A percentile compares a stretch with the other conserved stretches of the same genome.
Evolutionary conservation across 345 rosid genomes (phyloP).

Genomic region (Sapria himalayana): DNA sequence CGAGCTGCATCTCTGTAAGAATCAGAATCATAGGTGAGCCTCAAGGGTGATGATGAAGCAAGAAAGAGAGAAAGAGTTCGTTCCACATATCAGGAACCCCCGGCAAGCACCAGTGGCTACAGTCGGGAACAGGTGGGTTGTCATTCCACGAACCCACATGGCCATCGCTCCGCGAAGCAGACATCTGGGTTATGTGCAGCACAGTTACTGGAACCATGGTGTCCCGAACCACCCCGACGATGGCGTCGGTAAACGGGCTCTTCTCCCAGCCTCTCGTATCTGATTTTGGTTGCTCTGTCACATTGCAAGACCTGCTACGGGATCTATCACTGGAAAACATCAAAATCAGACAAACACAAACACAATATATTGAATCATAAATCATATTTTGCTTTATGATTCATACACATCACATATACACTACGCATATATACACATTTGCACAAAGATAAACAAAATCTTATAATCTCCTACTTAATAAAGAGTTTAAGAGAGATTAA

Average conservation of each 20-base stretch:
- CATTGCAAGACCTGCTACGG: conserved; percentile 43
- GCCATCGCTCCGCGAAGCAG: conserved; percentile 61
- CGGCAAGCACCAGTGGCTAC: conserved; percentile 95
- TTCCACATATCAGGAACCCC: conserved; percentile 87
- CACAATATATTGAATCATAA: too few relatives aligned
- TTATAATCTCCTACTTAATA: too few relatives aligned
- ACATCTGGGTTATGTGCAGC: conserved; percentile 54
- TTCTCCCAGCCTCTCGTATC: conserved; percentile 34
- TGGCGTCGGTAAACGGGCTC: conserved; percentile 32
- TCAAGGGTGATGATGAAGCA: conserved; percentile 10
- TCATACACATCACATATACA: too few relatives aligned
- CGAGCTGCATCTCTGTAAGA: too few relatives aligned
- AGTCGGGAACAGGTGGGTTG: conserved; percentile 45
- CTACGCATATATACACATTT: too few relatives aligned
- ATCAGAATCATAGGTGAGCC: too few relatives aligned
- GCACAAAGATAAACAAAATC: too few relatives aligned
- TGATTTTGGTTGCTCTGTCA: conserved; percentile 31
- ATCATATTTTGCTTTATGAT: too few relatives aligned
- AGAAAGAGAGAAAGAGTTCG: conserved; percentile 42
- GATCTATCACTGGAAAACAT: conserved; percentile 36
- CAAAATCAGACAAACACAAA: too few relatives aligned
- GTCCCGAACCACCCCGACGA: conserved; percentile 29
- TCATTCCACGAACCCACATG: conserved; percentile 72
- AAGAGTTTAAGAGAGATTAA: too few relatives aligned
- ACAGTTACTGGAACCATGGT: conserved; percentile 40